Base-by-base conservation (phyloP, 257 asterid genomes). In the Voacanga thouarsii region DNA sequence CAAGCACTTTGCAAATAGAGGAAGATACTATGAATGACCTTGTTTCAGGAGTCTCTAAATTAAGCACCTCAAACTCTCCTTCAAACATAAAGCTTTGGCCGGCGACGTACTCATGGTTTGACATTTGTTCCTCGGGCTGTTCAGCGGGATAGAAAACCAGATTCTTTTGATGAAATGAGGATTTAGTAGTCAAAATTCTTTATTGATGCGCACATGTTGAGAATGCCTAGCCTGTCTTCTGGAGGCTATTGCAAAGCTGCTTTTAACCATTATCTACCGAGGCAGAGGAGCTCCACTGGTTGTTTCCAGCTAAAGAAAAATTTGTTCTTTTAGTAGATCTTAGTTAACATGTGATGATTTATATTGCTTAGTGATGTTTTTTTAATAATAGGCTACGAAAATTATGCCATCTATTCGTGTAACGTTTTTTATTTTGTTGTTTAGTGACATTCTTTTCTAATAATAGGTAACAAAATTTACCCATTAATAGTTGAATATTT, bases 51-150 rank as follows among this genome's bases (percentile, higher is more conserved):
- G 97, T 93, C 63, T 93, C 97, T 2, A 93, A 72, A 76, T 77
- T 95, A 80, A 95, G 88, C 92, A 90, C 98, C 80, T 85, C 93
- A 0, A 94, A 90, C 79, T 85, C 97, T 82, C 97, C 97, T 55
- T 87, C 97, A 41, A 80, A 94, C 1, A 78, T 93, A 76, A n/a
- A 95, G 97, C 85, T 95, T 95, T 78, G 98, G 98, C 64, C 95
- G 87, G 37, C 92, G 90, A 75, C 90, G 85, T 64, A 74, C 84
- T 72, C 94, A 90, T 21, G 98, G 96, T 47, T 73, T 90, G 72
- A 68, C 93, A 50, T 93, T 95, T 47, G 89, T 89, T 77, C 97
- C 99, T 73, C 84, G 97, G 16, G 85, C 94, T 21, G 51, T 87
- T 83, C 91, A 85, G 77, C 89, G 80, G 79, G 90, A 83, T 80